Evolutionary conservation across 352 stramenopile species (phyloP), one percentile per base, ranked within the genome.

Genomic region (Globisporangium radiosum): DNA sequence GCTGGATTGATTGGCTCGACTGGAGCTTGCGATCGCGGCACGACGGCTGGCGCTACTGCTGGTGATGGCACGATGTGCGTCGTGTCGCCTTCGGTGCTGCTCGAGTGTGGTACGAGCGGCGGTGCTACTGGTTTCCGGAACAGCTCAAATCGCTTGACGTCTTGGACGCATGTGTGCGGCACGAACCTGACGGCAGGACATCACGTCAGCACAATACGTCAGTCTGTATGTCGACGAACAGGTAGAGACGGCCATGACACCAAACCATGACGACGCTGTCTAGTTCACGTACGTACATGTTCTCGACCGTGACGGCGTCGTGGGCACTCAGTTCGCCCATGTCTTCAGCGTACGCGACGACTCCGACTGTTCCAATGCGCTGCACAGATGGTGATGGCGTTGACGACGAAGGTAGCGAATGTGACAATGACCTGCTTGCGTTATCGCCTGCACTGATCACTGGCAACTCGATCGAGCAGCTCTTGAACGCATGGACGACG

Each of bases 381-480:
- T 60, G 59, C 19, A 25, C 6, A 7, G 51, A 56, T 9, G 33
- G 19, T 11, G 51, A 59, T 6, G 33, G 17, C 25, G 33, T 6
- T 39, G 47, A 13, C 5, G 2, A 13, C 3, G 14, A 2, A 14
- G 10, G 25, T 33, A 33, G 25, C 25, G 25, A 33, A 33, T 33
- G 25, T 33, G 25, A 3, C 25, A 33, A 33, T 33, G 25, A 33
- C 25, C 3, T 44, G 40, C 11, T 8, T 44, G 40, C 40, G 40
- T 11, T 38, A 45, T 48, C 7, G 51, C 14, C 40, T 6, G 15
- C n/a, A 40, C 45, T 57, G 49, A 83, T 63, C 10, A 91, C 63
- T 1, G 76, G 78, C 7, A 90, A 64, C n/a, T 73, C 80, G 14
- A 91, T 80, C 14, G 71, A 77, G 54, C 81, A 91, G 52, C 69